These are phyloP conservation scores for Rhizomucor pusillus DNA, from an alignment of 371 early-diverging fungal genomes.

Conservation along the genomic window DNA sequence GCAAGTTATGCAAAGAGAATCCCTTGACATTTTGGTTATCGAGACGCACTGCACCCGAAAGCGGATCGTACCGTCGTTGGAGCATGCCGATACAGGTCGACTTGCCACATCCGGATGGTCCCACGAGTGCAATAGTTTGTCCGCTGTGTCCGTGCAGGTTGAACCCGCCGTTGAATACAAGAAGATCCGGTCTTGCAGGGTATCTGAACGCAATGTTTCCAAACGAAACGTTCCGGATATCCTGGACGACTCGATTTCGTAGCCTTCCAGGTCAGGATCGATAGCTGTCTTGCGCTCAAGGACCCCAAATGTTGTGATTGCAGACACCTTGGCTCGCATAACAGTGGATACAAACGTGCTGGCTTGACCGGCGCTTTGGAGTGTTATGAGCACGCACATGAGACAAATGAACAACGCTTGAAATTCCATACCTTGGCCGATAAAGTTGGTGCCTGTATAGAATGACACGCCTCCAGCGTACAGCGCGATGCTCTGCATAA, in stretches of 20 bases:
- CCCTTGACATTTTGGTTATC: slow-evolving; percentile 65
- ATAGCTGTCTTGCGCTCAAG: slow-evolving; percentile 67
- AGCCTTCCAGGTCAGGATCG: slow-evolving; percentile 45
- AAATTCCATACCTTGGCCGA: slow-evolving; percentile 18
- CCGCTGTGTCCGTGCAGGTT: slow-evolving; percentile 68
- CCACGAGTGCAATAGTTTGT: slow-evolving; percentile 82
- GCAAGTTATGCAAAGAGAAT: slow-evolving; percentile 56
- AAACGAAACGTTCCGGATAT: slow-evolving; percentile 42
- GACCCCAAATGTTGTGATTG: slow-evolving; percentile 66
- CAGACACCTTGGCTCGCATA: slow-evolving; percentile 76
- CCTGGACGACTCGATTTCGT: slow-evolving; percentile 15
- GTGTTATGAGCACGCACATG: slow-evolving; percentile 69
- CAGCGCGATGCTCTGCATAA: slow-evolving; percentile 52
- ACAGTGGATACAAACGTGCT: slow-evolving; percentile 54
- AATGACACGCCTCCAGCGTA: slow-evolving; percentile 47
- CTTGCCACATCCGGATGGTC: slow-evolving; percentile 83
- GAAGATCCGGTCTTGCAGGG: slow-evolving; percentile 74
- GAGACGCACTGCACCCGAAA: slow-evolving; percentile 53
- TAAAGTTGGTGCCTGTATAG: slow-evolving; percentile 37
- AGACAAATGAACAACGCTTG: slow-evolving; percentile 51
- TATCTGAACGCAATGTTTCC: slow-evolving; percentile 62
- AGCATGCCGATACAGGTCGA: slow-evolving; percentile 78
- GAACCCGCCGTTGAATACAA: slow-evolving; percentile 71
- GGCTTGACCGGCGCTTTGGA: slow-evolving; percentile 60
- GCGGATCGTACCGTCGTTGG: slow-evolving; percentile 85